A percentile compares a stretch with the other conserved stretches of the same genome.
Conservation (phyloP, 805 yeast species). For the Citeromyces matritensis region DNA sequence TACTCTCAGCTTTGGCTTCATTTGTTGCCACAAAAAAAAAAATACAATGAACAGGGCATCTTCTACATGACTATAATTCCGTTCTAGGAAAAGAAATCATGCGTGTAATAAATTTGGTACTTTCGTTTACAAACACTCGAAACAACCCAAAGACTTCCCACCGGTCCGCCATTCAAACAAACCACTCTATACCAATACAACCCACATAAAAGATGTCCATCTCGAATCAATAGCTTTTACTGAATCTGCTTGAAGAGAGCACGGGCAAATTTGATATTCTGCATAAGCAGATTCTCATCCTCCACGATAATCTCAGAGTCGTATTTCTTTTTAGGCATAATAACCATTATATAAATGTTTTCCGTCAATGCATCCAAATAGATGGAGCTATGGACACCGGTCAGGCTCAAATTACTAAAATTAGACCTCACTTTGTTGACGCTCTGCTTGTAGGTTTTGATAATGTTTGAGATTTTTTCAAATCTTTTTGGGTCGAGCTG, state of each 20-base stretch:
- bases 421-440: slow-evolving; percentile 78
- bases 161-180: too few species aligned
- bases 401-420: slow-evolving; percentile 60
- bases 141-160: too few species aligned
- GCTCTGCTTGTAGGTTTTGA: slow-evolving; percentile 88
- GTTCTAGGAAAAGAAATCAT: too few species aligned
- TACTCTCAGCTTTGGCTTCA: too few species aligned
- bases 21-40: too few species aligned
- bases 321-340: slow-evolving; percentile 13
- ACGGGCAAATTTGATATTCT: slow-evolving; percentile 18
- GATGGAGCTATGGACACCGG: slow-evolving; percentile 26
- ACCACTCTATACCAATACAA: not conserved
- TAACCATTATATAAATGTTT: slow-evolving; percentile 21
- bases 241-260: slow-evolving; percentile 15
- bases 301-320: slow-evolving; percentile 9
- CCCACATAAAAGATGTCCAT: not conserved
- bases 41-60: too few species aligned
- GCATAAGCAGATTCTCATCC: slow-evolving; percentile 16
- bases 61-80: too few species aligned
- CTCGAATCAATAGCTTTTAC: not conserved
- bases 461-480: slow-evolving; percentile 85
- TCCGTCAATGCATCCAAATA: slow-evolving; percentile 17
- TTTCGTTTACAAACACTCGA: too few species aligned
- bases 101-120: too few species aligned
- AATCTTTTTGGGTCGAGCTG: slow-evolving; percentile 78